phyloP scores from a whole-genome alignment of 768 basidiomycete genomes.

The Pisolithus tinctorius region DNA sequence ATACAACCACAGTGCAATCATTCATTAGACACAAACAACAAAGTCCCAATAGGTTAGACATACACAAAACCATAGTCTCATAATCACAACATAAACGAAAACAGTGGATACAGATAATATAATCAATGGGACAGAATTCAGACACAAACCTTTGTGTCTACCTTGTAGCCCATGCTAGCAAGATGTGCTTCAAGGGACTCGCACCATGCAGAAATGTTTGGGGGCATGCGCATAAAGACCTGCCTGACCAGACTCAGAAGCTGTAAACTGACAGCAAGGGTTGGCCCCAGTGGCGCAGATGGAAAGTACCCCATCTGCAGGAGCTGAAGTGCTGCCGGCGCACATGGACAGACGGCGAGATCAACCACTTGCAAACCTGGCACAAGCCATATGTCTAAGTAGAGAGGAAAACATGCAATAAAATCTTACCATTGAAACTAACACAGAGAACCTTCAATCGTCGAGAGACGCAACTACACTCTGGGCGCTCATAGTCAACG shows the following conservation, averaged over 20 bases:
- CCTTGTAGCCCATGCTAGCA: constrained; percentile 11
- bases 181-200: constrained; percentile 21
- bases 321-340: constrained; percentile 16
- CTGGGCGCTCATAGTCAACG: not conserved
- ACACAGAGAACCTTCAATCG: constrained; percentile 1
- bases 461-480: not conserved
- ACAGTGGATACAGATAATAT: too few relatives aligned
- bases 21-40: too few relatives aligned
- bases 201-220: constrained; percentile 22
- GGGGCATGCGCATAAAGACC: constrained; percentile 21
- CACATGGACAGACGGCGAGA: constrained; percentile 1
- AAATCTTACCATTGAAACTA: not conserved
- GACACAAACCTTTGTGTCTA: constrained; percentile 11
- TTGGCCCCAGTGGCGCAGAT: constrained; percentile 22
- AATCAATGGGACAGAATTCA: too few relatives aligned
- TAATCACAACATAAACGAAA: too few relatives aligned
- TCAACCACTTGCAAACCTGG: not conserved
- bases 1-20: too few relatives aligned
- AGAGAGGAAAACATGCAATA: not conserved
- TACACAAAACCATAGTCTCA: too few relatives aligned
- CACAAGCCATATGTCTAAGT: not conserved
- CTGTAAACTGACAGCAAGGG: constrained; percentile 26
- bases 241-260: constrained; percentile 22
- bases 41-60: too few relatives aligned
- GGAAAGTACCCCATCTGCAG: constrained; percentile 21